Percentiles rank a stretch among this genome's conserved stretches.
Evolutionary conservation across 139 green algal genomes (phyloP).

Genomic region (Chlorella sp.): DNA sequence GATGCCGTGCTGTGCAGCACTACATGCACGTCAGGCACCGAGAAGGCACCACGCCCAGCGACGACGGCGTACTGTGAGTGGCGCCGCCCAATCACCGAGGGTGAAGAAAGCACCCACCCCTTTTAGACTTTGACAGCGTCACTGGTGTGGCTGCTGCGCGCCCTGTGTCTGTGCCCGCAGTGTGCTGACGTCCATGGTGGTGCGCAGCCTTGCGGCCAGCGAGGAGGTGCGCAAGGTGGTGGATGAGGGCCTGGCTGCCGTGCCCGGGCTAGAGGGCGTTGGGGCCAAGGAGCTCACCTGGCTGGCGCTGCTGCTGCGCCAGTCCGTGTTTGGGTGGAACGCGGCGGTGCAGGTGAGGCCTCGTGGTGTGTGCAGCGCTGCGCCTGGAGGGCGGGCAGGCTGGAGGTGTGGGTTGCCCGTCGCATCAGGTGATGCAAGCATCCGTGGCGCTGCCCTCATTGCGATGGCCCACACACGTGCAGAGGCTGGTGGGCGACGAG

Average conservation of each 20-base stretch:
- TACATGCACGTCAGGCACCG: background rate
- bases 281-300: background rate
- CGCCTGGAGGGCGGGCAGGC: background rate
- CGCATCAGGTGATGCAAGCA: background rate
- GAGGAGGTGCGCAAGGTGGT: background rate
- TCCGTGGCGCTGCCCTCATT: background rate
- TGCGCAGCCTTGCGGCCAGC: background rate
- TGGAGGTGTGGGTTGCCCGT: background rate
- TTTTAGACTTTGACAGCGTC: background rate
- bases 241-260: background rate
- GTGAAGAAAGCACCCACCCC: background rate
- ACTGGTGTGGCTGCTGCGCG: background rate
- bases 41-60: background rate
- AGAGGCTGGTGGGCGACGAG: background rate
- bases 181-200: background rate
- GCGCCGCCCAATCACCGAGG: background rate
- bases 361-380: background rate
- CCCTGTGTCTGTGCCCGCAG: background rate
- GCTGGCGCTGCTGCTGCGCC: background rate
- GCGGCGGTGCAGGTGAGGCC: background rate
- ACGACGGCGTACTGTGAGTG: background rate
- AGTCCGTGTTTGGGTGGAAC: background rate
- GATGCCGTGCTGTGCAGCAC: background rate
- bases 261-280: background rate
- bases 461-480: background rate